Evolutionary conservation across 2,329 filamentous ascomycete species (phyloP), one percentile per base, ranked within the genome.

Genomic region (Phoma herbarum): DNA sequence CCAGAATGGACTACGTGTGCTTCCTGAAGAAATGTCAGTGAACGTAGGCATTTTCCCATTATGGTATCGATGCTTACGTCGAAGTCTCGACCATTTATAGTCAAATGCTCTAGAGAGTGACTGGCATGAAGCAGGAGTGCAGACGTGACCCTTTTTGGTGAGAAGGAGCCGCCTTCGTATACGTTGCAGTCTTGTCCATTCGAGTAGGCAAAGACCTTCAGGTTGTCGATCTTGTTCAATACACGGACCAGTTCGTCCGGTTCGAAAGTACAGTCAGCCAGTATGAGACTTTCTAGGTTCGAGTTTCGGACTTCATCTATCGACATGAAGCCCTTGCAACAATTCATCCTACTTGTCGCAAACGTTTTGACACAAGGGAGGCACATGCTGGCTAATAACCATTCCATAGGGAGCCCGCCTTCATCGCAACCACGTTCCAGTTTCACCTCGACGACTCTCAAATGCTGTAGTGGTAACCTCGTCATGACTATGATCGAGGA

Each of bases 351-450:
- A 25, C 42, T 45, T 12, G 47, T 18, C n/a, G 35, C 18, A n/a
- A 42, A 50, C 12, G n/a, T 31, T 16, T 29, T 11, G 14, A 50
- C 31, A 18, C 25, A 41, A 2, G 47, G 35, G 1, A 50, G 47
- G n/a, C 12, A 6, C 47, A 50, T 31, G 25, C 47, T 22, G 18
- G 47, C 47, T 12, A 50, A 12, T 11, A 50, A 37, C 47, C 47
- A 50, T 11, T 50, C 47, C 14, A 20, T 18, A 20, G n/a, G n/a
- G 7, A 50, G 7, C 5, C 47, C 47, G 7, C 47, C 35, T 31
- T 50, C 35, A 8, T 22, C 16, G 12, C 12, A n/a, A 11, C 12
- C 2, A 23, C 37, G 35, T 9, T 50, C 35, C 6, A 42, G 35
- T 22, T 31, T 41, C 11, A 42, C 14, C 25, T 50, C 35, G 18